These are phyloP conservation scores for Epichloe typhina DNA, from an alignment of 2,329 filamentous ascomycete species.

Conservation along the genomic window DNA sequence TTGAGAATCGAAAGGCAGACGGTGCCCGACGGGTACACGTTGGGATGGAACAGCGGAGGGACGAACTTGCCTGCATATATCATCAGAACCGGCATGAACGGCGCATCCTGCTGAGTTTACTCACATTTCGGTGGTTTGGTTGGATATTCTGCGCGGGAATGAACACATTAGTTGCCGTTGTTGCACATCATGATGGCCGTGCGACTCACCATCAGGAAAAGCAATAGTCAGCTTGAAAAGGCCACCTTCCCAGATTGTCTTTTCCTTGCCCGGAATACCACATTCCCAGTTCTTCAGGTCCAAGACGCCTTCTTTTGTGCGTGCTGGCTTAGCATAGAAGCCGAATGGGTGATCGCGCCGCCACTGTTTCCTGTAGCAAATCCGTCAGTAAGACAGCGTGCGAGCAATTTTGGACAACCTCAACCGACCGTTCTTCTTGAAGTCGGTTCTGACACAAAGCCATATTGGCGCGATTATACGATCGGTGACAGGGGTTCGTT, in stretches of 20 bases:
- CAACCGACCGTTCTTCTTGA: slow-evolving; percentile 68
- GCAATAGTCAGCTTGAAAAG: slow-evolving; percentile 87
- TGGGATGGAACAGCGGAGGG: slow-evolving; percentile 92
- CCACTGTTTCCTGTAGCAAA: slow-evolving; percentile 71
- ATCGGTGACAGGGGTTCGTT: not conserved
- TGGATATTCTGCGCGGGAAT: slow-evolving; percentile 60
- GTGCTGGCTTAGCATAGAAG: slow-evolving; percentile 82
- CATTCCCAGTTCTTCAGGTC: slow-evolving; percentile 97
- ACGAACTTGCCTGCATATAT: slow-evolving; percentile 69
- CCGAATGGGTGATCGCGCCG: slow-evolving; percentile 93
- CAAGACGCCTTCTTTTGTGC: slow-evolving; percentile 65
- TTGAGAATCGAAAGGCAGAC: slow-evolving; percentile 96
- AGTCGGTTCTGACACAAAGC: slow-evolving; percentile 79
- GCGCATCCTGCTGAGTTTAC: slow-evolving; percentile 18
- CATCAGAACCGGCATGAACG: not conserved
- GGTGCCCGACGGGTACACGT: slow-evolving; percentile 95
- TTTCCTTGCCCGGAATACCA: slow-evolving; percentile 87
- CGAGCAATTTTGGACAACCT: not conserved
- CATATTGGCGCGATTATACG: slow-evolving; percentile 37
- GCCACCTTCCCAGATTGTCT: slow-evolving; percentile 96
- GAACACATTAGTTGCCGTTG: not conserved
- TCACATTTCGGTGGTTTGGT: slow-evolving; percentile 98
- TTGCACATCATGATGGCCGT: slow-evolving; percentile 1
- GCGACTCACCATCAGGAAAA: slow-evolving; percentile 74
- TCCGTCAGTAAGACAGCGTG: slow-evolving; percentile 11